Conservation (phyloP, 495 filamentous ascomycete genomes). For the Hypoxylon crocopeplum region DNA sequence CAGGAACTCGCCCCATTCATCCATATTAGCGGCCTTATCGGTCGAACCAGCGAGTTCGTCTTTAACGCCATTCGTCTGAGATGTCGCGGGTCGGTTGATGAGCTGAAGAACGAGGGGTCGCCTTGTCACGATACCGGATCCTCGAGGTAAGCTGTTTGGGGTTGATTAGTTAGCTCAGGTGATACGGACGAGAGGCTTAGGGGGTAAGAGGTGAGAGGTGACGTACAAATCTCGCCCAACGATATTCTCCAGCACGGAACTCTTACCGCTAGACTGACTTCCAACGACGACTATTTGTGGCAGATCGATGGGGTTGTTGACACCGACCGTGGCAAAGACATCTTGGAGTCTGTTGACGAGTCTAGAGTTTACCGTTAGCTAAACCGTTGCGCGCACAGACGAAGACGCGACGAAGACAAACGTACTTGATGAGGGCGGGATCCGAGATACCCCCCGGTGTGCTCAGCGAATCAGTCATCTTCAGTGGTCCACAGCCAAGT, state of each 20-base stretch:
- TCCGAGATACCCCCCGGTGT: conserved; percentile 63
- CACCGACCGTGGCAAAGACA: conserved; percentile 98
- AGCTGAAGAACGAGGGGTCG: conserved; percentile 96
- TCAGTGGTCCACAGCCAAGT: conserved; percentile 5
- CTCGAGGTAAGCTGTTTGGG: conserved; percentile 82
- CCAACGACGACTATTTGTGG: conserved; percentile 99
- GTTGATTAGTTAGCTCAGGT: conserved; percentile 18
- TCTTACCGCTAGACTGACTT: conserved; percentile 99
- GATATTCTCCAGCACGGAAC: conserved; percentile 99
- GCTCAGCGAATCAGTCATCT: conserved; percentile 45
- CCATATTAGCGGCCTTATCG: conserved; percentile 86
- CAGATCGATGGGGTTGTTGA: conserved; percentile 98
- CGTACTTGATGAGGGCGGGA: conserved; percentile 65
- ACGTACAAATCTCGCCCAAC: conserved; percentile 97
- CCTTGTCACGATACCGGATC: conserved; percentile 96
- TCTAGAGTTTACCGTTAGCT: conserved; percentile 55
- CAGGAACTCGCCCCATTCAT: conserved; percentile 99
- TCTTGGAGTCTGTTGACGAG: conserved; percentile 99
- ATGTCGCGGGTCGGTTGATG: conserved; percentile 76
- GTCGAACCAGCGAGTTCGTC: conserved; percentile 66
- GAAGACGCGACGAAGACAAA: conserved; percentile 38
- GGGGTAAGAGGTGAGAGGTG: conserved; percentile 4
- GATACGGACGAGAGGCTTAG: background rate
- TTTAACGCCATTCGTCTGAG: conserved; percentile 78
- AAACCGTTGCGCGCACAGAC: conserved; percentile 20